Evolutionary conservation across 208 protist species (phyloP).

Genomic region (Phytomonas francai): DNA sequence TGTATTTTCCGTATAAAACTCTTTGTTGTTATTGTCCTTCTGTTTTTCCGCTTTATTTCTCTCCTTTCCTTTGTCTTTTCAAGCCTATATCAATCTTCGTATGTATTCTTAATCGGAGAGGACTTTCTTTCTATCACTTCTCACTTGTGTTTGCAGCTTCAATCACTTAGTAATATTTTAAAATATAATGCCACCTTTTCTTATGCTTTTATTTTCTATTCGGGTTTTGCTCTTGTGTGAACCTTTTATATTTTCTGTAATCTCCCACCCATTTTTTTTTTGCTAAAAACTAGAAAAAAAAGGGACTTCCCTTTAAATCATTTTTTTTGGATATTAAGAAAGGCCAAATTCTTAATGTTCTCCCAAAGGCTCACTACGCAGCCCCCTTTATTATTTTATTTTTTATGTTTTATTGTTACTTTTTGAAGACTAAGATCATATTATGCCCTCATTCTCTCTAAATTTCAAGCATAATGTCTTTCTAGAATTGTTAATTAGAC

Average conservation of each 20-base stretch:
- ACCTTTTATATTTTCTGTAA: neutral
- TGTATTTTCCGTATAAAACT: neutral
- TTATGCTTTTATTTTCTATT: neutral
- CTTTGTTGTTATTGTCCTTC: neutral
- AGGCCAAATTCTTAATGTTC: neutral
- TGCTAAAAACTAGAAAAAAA: neutral
- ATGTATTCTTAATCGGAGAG: neutral
- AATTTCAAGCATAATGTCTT: neutral
- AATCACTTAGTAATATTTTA: neutral
- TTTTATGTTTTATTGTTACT: slow-evolving; percentile 8
- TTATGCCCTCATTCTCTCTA: slow-evolving; percentile 1
- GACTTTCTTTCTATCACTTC: neutral
- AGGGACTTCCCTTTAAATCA: neutral
- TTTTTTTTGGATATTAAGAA: neutral
- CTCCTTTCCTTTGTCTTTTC: slow-evolving; percentile 1
- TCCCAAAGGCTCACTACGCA: neutral
- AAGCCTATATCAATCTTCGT: neutral
- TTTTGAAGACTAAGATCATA: neutral
- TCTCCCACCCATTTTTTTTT: neutral
- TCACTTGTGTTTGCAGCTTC: neutral
- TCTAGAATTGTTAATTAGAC: slow-evolving; percentile 2
- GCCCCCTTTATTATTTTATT: slow-evolving; percentile 5
- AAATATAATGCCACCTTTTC: neutral
- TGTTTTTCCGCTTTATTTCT: slow-evolving; percentile 5
- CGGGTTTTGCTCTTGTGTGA: neutral